phyloP scores from a whole-genome alignment of 2,329 filamentous ascomycete species.

The Amauroascus verrucosus region DNA sequence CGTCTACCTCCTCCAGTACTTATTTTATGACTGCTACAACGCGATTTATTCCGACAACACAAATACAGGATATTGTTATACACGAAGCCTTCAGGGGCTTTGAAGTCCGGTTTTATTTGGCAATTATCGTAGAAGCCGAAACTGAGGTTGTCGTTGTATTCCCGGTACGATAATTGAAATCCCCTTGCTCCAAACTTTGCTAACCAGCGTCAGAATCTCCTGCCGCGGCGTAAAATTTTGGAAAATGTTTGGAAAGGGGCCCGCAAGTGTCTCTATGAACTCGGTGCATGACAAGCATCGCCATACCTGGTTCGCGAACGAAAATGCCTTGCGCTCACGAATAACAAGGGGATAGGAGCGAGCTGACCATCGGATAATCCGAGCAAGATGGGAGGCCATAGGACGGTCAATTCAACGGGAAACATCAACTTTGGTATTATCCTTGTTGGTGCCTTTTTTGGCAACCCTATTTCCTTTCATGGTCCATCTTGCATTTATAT shows the following conservation, averaged over 20 bases:
- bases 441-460: slow-evolving; percentile 11
- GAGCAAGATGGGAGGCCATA: not conserved
- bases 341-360: not conserved
- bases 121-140: slow-evolving; percentile 83
- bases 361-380: no score
- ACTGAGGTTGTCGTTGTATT: slow-evolving; percentile 90
- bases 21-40: slow-evolving; percentile 55
- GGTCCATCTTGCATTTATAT: slow-evolving; percentile 52
- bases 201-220: slow-evolving; percentile 41
- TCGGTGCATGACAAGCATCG: slow-evolving; percentile 34
- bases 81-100: slow-evolving; percentile 93
- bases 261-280: slow-evolving; percentile 70
- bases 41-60: slow-evolving; percentile 79
- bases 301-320: not conserved
- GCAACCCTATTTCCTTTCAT: slow-evolving; percentile 11
- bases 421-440: not conserved
- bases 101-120: slow-evolving; percentile 78
- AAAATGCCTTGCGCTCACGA: not conserved
- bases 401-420: slow-evolving; percentile 1
- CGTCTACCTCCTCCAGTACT: slow-evolving; percentile 57
- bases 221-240: slow-evolving; percentile 64
- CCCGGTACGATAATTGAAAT: slow-evolving; percentile 44
- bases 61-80: slow-evolving; percentile 86
- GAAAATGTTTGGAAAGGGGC: slow-evolving; percentile 86
- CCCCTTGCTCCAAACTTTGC: not conserved